Evolutionary conservation across 2,329 filamentous ascomycete genomes (phyloP), one percentile per base, ranked within the genome.

Genomic region (Sphaceloma murrayae): DNA sequence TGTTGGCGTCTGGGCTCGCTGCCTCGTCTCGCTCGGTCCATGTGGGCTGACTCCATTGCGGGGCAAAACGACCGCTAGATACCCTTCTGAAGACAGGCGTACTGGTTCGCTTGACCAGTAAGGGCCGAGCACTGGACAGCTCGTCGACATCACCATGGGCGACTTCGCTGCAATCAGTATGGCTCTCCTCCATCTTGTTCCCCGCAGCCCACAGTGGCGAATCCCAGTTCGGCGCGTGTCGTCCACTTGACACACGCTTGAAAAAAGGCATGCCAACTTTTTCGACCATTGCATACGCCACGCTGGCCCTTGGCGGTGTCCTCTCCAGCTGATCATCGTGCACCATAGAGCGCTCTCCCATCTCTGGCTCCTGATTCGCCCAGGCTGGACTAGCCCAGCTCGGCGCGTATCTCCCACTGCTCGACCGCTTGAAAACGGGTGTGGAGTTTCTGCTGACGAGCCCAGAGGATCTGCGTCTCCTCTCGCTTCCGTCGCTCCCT

Each of bases 391-490:
- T 40, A 7, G 22, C 24, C 36, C 36, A 40, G 11, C 30, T 40
- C 11, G 36, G 36, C 36, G 36, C 36, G 13, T 40, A 17, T 11
- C 36, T 27, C 3, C 36, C 36, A 30, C 36, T 30, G 24, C 36
- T 40, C 10, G 36, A 29, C 6, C 36, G 10, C 36, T 40, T 40
- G 3, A 40, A 10, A 9, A 40, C 26, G 7, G 22, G 24, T 13
- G 24, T 6, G 14, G 22, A 4, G 7, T 40, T 26, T 9, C 36
- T 40, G 13, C 36, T 13, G 2, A 16, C 24, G 13, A 40, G 9
- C 9, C 22, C 16, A 16, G 19, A 29, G 6, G 36, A 40, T 13
- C n/a, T 14, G 24, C 14, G 19, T 26, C 22, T 40, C 8, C 10
- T n/a, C 6, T 27, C 24, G 24, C 7, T 7, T 11, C 6, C 24